Evolutionary conservation across 1,284 basidiomycete genomes (phyloP).

Genomic region (Ustilago sp.): DNA sequence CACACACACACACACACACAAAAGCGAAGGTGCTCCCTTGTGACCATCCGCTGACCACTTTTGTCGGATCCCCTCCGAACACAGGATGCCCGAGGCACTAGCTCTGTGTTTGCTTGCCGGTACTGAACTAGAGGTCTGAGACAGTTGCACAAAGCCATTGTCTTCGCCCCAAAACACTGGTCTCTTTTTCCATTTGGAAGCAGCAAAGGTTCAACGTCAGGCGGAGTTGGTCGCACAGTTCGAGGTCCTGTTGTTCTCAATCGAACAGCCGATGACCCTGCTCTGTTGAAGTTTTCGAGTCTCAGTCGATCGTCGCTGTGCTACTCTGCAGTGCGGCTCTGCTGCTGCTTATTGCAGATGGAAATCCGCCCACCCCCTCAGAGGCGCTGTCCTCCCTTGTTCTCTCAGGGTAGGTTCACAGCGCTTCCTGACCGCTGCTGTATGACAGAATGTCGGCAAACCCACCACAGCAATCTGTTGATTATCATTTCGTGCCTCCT

Average conservation of each 20-base stretch:
- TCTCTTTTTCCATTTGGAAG: slow-evolving; percentile 5
- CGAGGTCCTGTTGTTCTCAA: neutral
- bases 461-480: slow-evolving; percentile 9
- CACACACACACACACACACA: no score
- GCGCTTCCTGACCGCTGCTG: slow-evolving; percentile 4
- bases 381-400: neutral
- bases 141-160: neutral
- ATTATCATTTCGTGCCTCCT: neutral
- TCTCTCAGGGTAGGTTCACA: neutral
- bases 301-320: slow-evolving; percentile 13
- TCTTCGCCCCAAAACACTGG: neutral
- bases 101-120: neutral
- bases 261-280: slow-evolving; percentile 6
- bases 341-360: slow-evolving; percentile 1
- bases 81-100: neutral
- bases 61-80: neutral
- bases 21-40: neutral
- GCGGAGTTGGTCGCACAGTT: slow-evolving; percentile 6
- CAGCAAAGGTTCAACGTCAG: neutral
- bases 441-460: slow-evolving; percentile 7
- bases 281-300: neutral
- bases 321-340: slow-evolving; percentile 3
- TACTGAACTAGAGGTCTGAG: slow-evolving; percentile 6
- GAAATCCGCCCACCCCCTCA: neutral
- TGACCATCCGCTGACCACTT: neutral